phyloP scores from a whole-genome alignment of 2,329 filamentous ascomycete species.

The Colletotrichum liriopes region DNA sequence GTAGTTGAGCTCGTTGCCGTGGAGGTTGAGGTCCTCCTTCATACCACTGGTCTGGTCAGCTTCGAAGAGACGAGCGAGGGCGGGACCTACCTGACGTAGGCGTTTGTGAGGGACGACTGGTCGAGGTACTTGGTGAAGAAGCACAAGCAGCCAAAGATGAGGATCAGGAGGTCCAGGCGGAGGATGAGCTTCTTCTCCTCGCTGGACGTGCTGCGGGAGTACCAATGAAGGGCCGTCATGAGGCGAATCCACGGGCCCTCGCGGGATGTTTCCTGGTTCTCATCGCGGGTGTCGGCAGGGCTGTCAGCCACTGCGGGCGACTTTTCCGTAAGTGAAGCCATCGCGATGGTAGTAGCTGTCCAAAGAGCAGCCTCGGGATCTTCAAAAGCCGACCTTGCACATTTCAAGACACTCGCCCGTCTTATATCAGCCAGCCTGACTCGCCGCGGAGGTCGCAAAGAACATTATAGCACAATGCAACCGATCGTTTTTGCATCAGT shows the following conservation, averaged over 20 bases:
- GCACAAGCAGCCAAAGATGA: slow-evolving; percentile 56
- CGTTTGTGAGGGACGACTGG: slow-evolving; percentile 55
- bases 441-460: slow-evolving; percentile 15
- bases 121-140: slow-evolving; percentile 60
- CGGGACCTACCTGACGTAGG: slow-evolving; percentile 52
- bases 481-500: background rate
- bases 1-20: slow-evolving; percentile 54
- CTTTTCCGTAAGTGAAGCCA: slow-evolving; percentile 33
- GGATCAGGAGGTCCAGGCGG: slow-evolving; percentile 56
- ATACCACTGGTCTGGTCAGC: slow-evolving; percentile 52
- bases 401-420: background rate
- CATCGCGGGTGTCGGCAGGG: slow-evolving; percentile 13
- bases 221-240: slow-evolving; percentile 52
- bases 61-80: background rate
- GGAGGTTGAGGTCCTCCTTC: slow-evolving; percentile 53
- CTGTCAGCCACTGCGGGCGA: slow-evolving; percentile 22
- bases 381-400: background rate
- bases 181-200: slow-evolving; percentile 54
- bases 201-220: slow-evolving; percentile 50
- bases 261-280: background rate
- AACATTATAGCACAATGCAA: background rate
- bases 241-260: slow-evolving; percentile 47
- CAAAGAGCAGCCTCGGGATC: background rate
- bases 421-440: slow-evolving; percentile 20
- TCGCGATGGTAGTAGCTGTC: background rate